phyloP scores from a whole-genome alignment of 1,284 basidiomycete species.

The Marasmius oreades region DNA sequence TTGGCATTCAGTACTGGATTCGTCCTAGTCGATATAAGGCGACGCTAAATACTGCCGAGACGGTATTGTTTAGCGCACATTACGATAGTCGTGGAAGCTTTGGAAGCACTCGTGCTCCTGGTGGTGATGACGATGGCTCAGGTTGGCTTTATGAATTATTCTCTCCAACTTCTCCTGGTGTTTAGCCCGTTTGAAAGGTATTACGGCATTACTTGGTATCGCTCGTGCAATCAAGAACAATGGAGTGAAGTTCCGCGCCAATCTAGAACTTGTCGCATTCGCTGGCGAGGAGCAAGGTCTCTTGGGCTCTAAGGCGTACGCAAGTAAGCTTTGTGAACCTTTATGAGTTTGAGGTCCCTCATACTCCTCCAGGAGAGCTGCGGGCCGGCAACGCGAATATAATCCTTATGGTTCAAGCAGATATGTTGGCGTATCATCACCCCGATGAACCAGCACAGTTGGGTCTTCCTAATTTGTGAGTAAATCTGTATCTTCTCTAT shows the following conservation, averaged over 20 bases:
- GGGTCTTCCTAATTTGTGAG: slow-evolving; percentile 64
- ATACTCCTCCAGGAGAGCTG: slow-evolving; percentile 47
- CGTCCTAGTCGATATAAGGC: slow-evolving; percentile 49
- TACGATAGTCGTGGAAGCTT: slow-evolving; percentile 88
- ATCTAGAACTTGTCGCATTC: slow-evolving; percentile 68
- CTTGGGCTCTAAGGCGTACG: slow-evolving; percentile 62
- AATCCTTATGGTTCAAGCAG: slow-evolving; percentile 81
- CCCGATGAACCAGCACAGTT: slow-evolving; percentile 76
- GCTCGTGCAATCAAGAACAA: slow-evolving; percentile 64
- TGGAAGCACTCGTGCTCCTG: slow-evolving; percentile 70
- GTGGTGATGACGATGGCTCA: slow-evolving; percentile 22
- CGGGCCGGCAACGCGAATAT: slow-evolving; percentile 58
- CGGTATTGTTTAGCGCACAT: slow-evolving; percentile 74
- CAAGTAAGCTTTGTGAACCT: slow-evolving; percentile 40
- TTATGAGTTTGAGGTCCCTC: not conserved
- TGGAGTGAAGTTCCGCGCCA: slow-evolving; percentile 59
- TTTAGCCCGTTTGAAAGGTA: slow-evolving; percentile 27
- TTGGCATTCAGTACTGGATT: slow-evolving; percentile 1
- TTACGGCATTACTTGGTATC: slow-evolving; percentile 71
- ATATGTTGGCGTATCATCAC: slow-evolving; percentile 82
- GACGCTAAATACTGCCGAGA: slow-evolving; percentile 48
- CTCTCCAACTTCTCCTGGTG: not conserved
- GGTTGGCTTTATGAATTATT: slow-evolving; percentile 17
- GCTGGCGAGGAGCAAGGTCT: slow-evolving; percentile 74
- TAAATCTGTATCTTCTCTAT: slow-evolving; percentile 14